Conservation (phyloP, 208 protist genomes). For the Acanthamoeba triangularis region DNA sequence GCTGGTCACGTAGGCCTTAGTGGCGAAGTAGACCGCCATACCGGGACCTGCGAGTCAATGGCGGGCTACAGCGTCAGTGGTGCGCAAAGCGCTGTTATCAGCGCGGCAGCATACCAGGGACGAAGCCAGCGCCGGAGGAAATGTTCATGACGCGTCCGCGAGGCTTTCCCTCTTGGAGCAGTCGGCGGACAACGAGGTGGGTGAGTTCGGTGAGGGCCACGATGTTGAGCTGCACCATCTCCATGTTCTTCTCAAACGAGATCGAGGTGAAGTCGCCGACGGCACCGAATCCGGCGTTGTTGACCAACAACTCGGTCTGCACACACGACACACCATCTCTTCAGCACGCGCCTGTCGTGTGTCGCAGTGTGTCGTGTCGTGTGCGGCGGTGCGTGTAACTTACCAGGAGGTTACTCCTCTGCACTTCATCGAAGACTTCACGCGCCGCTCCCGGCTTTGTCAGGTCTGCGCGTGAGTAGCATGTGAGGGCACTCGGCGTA, state of each 20-base stretch:
- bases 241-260: conserved; percentile 24
- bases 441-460: not conserved
- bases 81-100: too few relatives aligned
- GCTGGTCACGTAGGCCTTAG: conserved; percentile 55
- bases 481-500: too few relatives aligned
- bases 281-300: conserved; percentile 53
- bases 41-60: not conserved
- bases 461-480: not conserved
- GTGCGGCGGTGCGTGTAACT: not conserved
- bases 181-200: conserved; percentile 3
- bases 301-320: conserved; percentile 51
- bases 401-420: conserved; percentile 12
- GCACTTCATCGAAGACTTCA: conserved; percentile 60
- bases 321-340: too few relatives aligned
- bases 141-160: conserved; percentile 35
- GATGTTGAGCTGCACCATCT: conserved; percentile 62
- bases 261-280: conserved; percentile 3
- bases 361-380: too few relatives aligned
- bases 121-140: conserved; percentile 13
- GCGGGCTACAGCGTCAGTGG: not conserved
- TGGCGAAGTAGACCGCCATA: conserved; percentile 64
- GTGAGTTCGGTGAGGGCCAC: conserved; percentile 66
- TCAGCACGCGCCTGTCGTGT: too few relatives aligned
- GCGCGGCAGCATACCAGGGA: not conserved
- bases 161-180: conserved; percentile 29